Evolutionary conservation across 129 eudicot species (phyloP), one percentile per base, ranked within the genome.

Genomic region (Mikania micrantha): DNA sequence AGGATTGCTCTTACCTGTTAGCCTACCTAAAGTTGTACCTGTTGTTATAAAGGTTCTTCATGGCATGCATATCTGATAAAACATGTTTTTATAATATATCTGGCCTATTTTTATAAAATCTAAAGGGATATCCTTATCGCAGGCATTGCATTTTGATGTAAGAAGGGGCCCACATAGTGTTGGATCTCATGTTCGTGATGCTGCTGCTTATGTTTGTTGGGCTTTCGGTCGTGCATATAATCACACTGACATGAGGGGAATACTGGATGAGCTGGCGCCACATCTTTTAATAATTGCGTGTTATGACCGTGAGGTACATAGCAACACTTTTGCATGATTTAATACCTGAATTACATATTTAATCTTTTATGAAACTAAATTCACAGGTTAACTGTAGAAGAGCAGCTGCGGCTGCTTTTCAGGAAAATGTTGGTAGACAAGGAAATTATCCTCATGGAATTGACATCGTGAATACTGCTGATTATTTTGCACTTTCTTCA

Each of bases 381-480:
- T 69, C 47, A 42, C 71, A 93, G 99, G 99, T 93, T 36, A 93
- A 93, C 69, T 93, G 99, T 85, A 89, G 99, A 93, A 81, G 99
- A 79, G 99, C 99, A 74, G 99, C 99, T 10, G 96, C 99, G 17
- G 99, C 99, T 74, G 99, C 99, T 70, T 93, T 93, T 80, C 99
- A 93, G 82, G 99, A 93, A 73, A 93, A 93, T 79, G 99, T 89
- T 38, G 99, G 99, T 64, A 86, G 99, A 77, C 99, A 93, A 78
- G 99, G 99, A 67, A 82, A 78, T 80, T 93, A 82, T 59, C 93
- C 99, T 44, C 86, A 93, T 77, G 99, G 99, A 57, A 93, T 93
- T 39, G 95, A 93, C 78, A 93, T 93, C 50, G 96, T 93, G 68
- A 93, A 86, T 67, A 84, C 93, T 10, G 99, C 99, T 59, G 99